Evolutionary conservation across 2,329 filamentous ascomycete genomes (phyloP).

Genomic region (Colletotrichum sp.): DNA sequence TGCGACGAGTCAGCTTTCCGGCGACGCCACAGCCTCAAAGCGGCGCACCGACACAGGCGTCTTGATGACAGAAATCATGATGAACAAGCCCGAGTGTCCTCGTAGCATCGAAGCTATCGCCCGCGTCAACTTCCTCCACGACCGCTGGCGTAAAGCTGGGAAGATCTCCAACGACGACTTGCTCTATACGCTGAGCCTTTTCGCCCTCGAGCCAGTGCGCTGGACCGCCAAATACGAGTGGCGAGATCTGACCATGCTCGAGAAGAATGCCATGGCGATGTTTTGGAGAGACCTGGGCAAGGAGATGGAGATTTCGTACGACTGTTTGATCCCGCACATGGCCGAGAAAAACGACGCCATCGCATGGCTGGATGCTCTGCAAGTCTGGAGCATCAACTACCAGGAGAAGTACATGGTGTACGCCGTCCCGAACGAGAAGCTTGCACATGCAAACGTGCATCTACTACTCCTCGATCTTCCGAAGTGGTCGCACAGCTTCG

Average conservation of each 20-base stretch:
- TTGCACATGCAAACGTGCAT: not conserved
- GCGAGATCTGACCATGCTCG: slow-evolving; percentile 58
- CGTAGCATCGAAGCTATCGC: slow-evolving; percentile 59
- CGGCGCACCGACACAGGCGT: slow-evolving; percentile 57
- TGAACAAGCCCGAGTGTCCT: slow-evolving; percentile 44
- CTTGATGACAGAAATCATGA: slow-evolving; percentile 53
- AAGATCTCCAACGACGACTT: slow-evolving; percentile 68
- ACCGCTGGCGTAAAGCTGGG: slow-evolving; percentile 58
- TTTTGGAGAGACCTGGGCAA: slow-evolving; percentile 65
- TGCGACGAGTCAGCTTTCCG: slow-evolving; percentile 51
- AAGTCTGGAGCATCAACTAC: slow-evolving; percentile 54
- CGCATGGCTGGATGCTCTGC: slow-evolving; percentile 57
- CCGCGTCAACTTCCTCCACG: slow-evolving; percentile 69
- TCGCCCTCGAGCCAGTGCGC: slow-evolving; percentile 58
- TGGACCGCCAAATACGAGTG: slow-evolving; percentile 64
- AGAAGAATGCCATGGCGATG: slow-evolving; percentile 59
- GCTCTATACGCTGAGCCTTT: slow-evolving; percentile 68
- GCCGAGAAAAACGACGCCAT: slow-evolving; percentile 51
- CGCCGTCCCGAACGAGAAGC: slow-evolving; percentile 1
- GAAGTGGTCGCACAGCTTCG: not conserved
- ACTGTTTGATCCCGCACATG: slow-evolving; percentile 42
- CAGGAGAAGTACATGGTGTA: slow-evolving; percentile 53
- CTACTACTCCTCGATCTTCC: not conserved
- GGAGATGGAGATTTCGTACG: slow-evolving; percentile 57
- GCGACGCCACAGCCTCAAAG: slow-evolving; percentile 50